phyloP scores from a whole-genome alignment of 192 early-diverging fungal genomes.

The Gigaspora rosea region DNA sequence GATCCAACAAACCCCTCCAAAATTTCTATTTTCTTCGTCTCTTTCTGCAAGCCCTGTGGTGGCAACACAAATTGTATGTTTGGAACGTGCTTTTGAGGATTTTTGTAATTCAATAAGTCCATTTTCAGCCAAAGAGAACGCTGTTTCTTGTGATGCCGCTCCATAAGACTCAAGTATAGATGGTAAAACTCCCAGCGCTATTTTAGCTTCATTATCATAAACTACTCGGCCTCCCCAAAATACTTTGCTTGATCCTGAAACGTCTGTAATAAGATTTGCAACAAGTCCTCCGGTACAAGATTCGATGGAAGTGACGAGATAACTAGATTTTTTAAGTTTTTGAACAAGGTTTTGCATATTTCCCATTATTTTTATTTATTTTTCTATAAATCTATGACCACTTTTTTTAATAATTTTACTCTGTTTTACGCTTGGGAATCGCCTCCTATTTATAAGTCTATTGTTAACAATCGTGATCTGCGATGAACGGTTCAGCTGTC shows the following conservation, averaged over 20 bases:
- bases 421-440: too few relatives aligned
- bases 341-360: background rate
- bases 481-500: too few relatives aligned
- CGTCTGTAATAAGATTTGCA: background rate
- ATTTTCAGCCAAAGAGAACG: background rate
- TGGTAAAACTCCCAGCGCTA: background rate
- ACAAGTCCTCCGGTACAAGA: background rate
- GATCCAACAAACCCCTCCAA: background rate
- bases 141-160: background rate
- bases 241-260: background rate
- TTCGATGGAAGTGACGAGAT: background rate
- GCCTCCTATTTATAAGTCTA: too few relatives aligned
- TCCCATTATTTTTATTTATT: background rate
- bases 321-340: background rate
- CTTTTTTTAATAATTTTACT: too few relatives aligned
- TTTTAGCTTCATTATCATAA: background rate
- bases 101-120: background rate
- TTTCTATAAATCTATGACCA: too few relatives aligned
- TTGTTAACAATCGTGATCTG: too few relatives aligned
- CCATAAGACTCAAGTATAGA: background rate
- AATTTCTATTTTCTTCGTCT: background rate
- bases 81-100: background rate
- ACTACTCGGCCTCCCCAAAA: slow-evolving; percentile 7
- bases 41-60: background rate
- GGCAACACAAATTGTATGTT: slow-evolving; percentile 1